A percentile compares a stretch with the other conserved stretches of the same genome.
Conservation (phyloP, 257 asterid genomes). For the Gentiana straminea region DNA sequence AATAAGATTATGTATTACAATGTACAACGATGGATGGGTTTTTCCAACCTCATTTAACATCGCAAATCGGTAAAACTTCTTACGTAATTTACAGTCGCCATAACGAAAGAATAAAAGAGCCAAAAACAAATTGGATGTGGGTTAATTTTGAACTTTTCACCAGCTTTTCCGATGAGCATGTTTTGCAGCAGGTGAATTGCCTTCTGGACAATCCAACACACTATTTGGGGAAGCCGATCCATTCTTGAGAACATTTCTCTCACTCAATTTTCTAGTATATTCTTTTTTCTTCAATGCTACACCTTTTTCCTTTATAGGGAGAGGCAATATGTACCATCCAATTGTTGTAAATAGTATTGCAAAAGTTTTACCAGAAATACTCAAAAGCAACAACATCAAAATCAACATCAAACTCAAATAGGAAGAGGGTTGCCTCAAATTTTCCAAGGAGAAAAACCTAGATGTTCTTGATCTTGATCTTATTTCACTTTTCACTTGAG, state of each 20-base stretch:
- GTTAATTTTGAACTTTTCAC: constrained; percentile 2
- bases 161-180: constrained; percentile 23
- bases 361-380: constrained; percentile 32
- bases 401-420: constrained; percentile 17
- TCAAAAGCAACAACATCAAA: constrained; percentile 32
- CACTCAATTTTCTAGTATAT: constrained; percentile 15
- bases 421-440: constrained; percentile 12
- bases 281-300: constrained; percentile 13
- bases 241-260: constrained; percentile 13
- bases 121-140: no score
- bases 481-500: neutral
- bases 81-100: no score
- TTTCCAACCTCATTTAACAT: no score
- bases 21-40: no score
- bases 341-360: constrained; percentile 43
- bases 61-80: no score
- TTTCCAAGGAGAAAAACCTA: neutral
- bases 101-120: no score
- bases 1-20: no score
- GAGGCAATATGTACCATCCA: constrained; percentile 41
- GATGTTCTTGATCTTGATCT: neutral
- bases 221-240: constrained; percentile 27
- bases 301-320: constrained; percentile 1
- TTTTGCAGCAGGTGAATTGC: constrained; percentile 1
- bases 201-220: constrained; percentile 18